phyloP scores from a whole-genome alignment of 192 early-diverging fungal genomes.

The Podila epigama region DNA sequence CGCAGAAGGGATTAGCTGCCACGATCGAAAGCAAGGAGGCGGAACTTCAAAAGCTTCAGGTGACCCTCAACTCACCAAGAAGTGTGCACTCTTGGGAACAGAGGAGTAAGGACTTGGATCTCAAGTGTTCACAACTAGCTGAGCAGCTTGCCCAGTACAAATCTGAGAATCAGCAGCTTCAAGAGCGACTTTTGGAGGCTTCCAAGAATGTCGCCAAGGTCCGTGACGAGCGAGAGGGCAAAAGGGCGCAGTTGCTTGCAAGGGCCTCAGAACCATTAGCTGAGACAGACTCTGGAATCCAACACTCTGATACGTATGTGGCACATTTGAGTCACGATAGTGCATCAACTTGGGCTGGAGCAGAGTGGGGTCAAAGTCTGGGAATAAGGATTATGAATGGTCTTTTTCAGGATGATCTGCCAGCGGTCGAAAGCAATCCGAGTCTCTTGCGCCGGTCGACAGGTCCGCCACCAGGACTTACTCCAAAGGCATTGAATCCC shows the following conservation, averaged over 20 bases:
- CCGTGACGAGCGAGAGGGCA: slow-evolving; percentile 3
- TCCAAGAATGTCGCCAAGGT: slow-evolving; percentile 27
- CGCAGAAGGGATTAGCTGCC: slow-evolving; percentile 9
- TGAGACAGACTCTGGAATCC: background rate
- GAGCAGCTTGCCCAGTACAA: slow-evolving; percentile 32
- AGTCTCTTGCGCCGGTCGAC: slow-evolving; percentile 12
- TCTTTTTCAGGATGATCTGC: slow-evolving; percentile 31
- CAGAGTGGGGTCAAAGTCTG: slow-evolving; percentile 23
- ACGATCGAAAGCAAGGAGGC: slow-evolving; percentile 40
- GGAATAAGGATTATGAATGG: slow-evolving; percentile 26
- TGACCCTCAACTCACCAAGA: slow-evolving; percentile 32
- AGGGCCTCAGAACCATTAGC: background rate
- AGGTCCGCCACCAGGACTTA: slow-evolving; percentile 34
- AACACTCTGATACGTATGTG: background rate
- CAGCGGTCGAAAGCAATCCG: background rate
- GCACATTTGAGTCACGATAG: slow-evolving; percentile 6
- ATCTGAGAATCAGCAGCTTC: slow-evolving; percentile 34
- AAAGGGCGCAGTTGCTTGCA: background rate
- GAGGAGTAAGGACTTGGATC: slow-evolving; percentile 32
- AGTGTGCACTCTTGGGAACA: slow-evolving; percentile 25
- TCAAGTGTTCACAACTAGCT: slow-evolving; percentile 15
- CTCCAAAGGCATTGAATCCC: background rate
- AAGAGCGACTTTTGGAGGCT: slow-evolving; percentile 32
- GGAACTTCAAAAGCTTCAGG: slow-evolving; percentile 28
- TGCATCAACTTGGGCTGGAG: slow-evolving; percentile 29